Evolutionary conservation across 306 rosid species (phyloP).

Genomic region (Citrullus mucosospermus): DNA sequence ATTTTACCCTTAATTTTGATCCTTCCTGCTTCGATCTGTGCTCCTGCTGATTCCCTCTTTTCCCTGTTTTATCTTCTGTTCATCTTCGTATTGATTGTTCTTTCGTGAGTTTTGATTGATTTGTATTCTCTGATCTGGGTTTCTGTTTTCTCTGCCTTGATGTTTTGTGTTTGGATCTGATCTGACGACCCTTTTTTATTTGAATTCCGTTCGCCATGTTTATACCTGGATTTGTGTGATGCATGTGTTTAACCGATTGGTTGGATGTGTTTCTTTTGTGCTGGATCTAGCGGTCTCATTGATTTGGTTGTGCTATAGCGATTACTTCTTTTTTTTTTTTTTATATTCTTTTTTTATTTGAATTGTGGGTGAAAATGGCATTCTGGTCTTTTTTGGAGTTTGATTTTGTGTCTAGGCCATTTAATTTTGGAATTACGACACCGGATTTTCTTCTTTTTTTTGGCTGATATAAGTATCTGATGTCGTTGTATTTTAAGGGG

Average conservation of each 20-base stretch:
- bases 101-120: neutral
- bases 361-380: neutral
- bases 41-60: neutral
- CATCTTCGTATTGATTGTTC: neutral
- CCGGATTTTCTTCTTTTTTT: neutral
- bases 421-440: neutral
- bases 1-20: neutral
- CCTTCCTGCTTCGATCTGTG: neutral
- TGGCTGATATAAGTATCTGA: neutral
- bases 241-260: neutral
- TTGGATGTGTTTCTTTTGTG: neutral
- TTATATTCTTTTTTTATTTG: neutral
- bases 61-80: neutral
- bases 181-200: neutral
- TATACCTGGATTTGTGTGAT: neutral
- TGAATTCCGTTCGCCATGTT: neutral
- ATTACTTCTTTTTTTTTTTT: neutral
- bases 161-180: neutral
- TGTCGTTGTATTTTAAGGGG: neutral
- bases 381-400: neutral
- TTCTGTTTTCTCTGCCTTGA: neutral
- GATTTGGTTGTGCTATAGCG: neutral
- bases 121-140: slow-evolving; percentile 2
- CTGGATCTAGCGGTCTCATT: neutral
- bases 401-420: neutral